Percentiles rank a stretch among this genome's conserved stretches.
Evolutionary conservation across 1,284 basidiomycete species (phyloP).

Genomic region (Phlebopus sp.): DNA sequence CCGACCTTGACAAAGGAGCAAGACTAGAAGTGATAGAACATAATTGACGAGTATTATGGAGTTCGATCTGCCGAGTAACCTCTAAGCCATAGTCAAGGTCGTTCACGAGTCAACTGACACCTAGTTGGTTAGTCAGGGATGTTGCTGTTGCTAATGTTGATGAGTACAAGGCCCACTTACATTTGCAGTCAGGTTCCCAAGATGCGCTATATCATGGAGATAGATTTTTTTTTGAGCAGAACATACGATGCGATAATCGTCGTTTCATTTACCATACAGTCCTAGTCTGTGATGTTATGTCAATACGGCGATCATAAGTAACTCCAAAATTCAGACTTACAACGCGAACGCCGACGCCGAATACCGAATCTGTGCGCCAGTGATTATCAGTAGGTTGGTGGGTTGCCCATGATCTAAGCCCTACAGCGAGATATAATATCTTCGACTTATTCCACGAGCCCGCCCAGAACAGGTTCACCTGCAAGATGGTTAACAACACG

Average conservation of each 20-base stretch:
- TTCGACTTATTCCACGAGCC: conserved; percentile 2
- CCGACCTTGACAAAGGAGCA: conserved; percentile 8
- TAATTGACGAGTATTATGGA: background rate
- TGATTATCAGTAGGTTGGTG: background rate
- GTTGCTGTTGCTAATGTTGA: background rate
- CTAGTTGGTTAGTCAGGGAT: background rate
- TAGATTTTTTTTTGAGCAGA: background rate
- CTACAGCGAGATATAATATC: conserved; percentile 9
- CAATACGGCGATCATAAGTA: background rate
- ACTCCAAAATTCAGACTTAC: background rate
- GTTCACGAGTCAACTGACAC: background rate
- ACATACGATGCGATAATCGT: background rate
- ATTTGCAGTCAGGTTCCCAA: background rate
- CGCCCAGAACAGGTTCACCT: conserved; percentile 10
- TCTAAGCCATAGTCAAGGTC: no score
- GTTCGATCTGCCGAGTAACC: background rate
- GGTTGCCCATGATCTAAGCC: background rate
- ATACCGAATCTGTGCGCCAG: conserved; percentile 9
- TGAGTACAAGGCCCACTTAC: background rate
- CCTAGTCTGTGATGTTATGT: background rate
- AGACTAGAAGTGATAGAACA: background rate
- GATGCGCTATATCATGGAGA: background rate
- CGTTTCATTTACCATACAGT: background rate
- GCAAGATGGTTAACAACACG: background rate
- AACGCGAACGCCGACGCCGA: background rate